A percentile compares a stretch with the other conserved stretches of the same genome.
Conservation (phyloP, 345 rosid genomes). For the Camelina laxa region DNA sequence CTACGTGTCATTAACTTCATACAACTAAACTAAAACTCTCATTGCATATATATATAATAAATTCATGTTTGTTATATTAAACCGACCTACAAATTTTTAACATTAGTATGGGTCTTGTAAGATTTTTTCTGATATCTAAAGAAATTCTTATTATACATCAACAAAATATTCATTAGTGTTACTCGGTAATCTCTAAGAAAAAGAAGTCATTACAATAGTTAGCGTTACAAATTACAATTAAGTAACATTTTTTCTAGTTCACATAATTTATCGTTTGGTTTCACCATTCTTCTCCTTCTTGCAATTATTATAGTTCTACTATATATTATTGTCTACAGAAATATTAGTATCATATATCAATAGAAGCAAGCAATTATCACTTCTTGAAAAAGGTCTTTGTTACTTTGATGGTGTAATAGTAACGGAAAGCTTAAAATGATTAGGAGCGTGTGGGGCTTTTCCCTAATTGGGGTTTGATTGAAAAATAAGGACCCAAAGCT, state of each 20-base stretch:
- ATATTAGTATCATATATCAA: not conserved
- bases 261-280: not conserved
- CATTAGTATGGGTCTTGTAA: not conserved
- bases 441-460: constrained; percentile 43
- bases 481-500: constrained; percentile 9
- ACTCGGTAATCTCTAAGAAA: not conserved
- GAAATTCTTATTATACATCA: not conserved
- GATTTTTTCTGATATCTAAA: not conserved
- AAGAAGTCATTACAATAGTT: not conserved
- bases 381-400: constrained; percentile 4
- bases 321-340: not conserved
- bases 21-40: not conserved
- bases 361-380: constrained; percentile 22
- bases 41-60: not conserved
- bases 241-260: not conserved
- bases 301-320: constrained; percentile 7
- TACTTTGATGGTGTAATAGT: constrained; percentile 24
- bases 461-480: constrained; percentile 12
- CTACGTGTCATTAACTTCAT: not conserved
- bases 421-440: constrained; percentile 39
- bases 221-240: not conserved
- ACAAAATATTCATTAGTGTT: not conserved
- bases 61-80: not conserved
- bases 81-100: not conserved
- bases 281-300: not conserved